Conservation (phyloP, 164 flowering plant genomes). For the Litsea cubeba region DNA sequence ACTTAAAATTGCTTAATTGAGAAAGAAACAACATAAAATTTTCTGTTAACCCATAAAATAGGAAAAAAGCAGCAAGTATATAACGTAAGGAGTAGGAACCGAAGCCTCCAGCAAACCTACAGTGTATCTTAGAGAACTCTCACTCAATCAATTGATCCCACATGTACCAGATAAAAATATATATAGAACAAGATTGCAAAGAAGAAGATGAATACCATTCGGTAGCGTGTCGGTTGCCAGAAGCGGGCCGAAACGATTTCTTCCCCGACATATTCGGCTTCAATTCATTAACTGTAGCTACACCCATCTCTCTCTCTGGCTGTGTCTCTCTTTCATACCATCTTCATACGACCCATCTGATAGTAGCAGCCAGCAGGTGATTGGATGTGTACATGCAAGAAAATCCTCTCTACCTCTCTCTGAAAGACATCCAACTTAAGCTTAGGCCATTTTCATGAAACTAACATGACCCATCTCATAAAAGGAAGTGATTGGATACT, state of each 20-base stretch:
- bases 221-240: constrained; percentile 65
- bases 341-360: background rate
- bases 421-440: background rate
- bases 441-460: background rate
- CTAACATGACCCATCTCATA: background rate
- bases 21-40: background rate
- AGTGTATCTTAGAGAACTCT: background rate
- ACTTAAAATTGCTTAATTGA: too few relatives aligned
- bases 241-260: constrained; percentile 65
- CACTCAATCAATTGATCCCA: background rate
- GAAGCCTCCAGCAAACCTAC: background rate
- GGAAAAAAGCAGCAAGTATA: background rate
- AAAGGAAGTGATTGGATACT: background rate
- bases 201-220: constrained; percentile 57
- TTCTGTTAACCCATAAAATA: too few relatives aligned
- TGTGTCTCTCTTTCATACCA: constrained; percentile 7
- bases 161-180: too few relatives aligned
- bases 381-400: too few relatives aligned
- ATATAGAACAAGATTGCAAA: background rate
- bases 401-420: too few relatives aligned
- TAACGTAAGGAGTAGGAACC: background rate
- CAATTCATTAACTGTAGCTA: constrained; percentile 62
- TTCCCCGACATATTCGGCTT: constrained; percentile 89
- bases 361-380: too few relatives aligned
- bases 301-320: constrained; percentile 48